Percentiles rank a stretch among this genome's conserved stretches.
These are phyloP conservation scores for Vitis riparia DNA, from an alignment of 164 flowering plant genomes.

Conservation along the genomic window DNA sequence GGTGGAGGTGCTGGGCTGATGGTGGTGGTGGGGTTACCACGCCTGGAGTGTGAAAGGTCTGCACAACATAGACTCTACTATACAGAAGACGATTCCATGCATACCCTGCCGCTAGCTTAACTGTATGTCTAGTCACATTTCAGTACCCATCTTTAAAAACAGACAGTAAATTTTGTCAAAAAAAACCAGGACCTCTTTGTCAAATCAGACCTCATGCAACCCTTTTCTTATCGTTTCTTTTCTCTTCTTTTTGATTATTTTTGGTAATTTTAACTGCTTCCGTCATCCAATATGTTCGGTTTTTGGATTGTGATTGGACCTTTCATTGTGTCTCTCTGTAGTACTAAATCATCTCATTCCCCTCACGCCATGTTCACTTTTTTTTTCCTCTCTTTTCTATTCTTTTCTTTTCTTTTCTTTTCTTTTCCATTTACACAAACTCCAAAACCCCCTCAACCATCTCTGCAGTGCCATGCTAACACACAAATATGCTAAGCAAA, in stretches of 20 bases:
- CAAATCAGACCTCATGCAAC: neutral
- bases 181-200: neutral
- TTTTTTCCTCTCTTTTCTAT: neutral
- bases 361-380: neutral
- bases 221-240: neutral
- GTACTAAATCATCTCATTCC: neutral
- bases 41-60: too few species aligned
- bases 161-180: neutral
- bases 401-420: neutral
- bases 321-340: neutral
- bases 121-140: neutral
- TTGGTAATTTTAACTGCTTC: neutral
- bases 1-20: too few species aligned
- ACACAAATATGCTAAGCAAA: too few species aligned
- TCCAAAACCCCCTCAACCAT: too few species aligned
- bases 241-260: neutral
- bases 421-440: neutral
- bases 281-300: neutral
- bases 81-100: neutral
- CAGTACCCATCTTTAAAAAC: neutral
- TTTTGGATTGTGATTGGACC: neutral
- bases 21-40: too few species aligned
- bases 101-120: neutral
- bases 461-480: too few species aligned
- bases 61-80: neutral